These are phyloP conservation scores for Przewalskia tangutica DNA, from an alignment of 257 asterid species.

Conservation along the genomic window DNA sequence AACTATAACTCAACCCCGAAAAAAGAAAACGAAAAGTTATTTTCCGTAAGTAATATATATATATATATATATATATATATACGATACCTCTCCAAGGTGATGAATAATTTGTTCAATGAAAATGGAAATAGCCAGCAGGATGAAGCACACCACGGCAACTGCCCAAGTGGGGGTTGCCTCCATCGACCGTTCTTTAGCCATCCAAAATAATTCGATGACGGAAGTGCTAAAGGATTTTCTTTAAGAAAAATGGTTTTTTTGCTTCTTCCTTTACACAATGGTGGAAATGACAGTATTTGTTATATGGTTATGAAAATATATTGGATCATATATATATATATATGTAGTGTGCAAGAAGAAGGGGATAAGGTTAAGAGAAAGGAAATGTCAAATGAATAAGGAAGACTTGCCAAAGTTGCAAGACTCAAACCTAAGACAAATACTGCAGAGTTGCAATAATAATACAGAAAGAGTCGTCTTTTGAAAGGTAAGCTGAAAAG, in stretches of 20 bases:
- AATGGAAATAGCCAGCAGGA: conserved; percentile 12
- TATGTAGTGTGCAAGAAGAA: not conserved
- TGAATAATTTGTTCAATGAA: conserved; percentile 14
- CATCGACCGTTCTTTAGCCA: conserved; percentile 9
- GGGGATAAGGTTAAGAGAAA: not conserved
- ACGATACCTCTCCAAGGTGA: conserved; percentile 11
- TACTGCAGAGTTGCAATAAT: not conserved
- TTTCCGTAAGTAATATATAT: too few relatives aligned
- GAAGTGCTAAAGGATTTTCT: not conserved
- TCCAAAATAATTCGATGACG: not conserved
- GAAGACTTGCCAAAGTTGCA: not conserved
- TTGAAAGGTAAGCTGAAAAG: not conserved
- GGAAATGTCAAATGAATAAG: not conserved
- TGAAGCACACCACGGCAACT: conserved; percentile 11
- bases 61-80: too few relatives aligned
- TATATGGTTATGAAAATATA: not conserved
- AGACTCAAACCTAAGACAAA: not conserved
- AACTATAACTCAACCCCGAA: not conserved
- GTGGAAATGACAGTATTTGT: not conserved
- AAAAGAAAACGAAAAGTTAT: not conserved
- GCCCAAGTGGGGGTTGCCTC: conserved; percentile 21
- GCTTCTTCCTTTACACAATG: not conserved
- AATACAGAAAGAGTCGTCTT: not conserved
- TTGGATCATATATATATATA: not conserved
- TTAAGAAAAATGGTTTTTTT: not conserved